phyloP scores from a whole-genome alignment of 805 yeast genomes.

The Dipodascus geniculatus region DNA sequence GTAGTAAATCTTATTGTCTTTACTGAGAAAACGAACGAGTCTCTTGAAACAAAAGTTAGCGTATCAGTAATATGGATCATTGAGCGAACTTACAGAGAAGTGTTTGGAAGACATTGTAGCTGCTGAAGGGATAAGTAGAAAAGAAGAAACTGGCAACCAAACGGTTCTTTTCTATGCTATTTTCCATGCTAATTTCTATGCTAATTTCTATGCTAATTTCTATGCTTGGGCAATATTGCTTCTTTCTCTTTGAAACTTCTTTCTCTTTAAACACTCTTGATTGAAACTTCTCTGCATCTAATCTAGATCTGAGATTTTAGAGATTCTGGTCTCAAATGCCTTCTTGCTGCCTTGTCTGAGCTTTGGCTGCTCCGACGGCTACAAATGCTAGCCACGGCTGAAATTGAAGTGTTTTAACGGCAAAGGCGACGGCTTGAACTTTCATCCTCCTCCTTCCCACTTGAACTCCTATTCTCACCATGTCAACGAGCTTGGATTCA shows the following conservation, averaged over 20 bases:
- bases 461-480: neutral
- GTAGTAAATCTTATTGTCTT: conserved; percentile 32
- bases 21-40: conserved; percentile 35
- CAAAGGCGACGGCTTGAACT: neutral
- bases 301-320: neutral
- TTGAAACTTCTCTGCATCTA: conserved; percentile 3
- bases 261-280: too few relatives aligned
- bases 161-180: neutral
- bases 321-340: too few relatives aligned
- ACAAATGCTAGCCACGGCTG: neutral
- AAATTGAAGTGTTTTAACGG: neutral
- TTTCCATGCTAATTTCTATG: too few relatives aligned
- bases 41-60: too few relatives aligned
- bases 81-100: neutral
- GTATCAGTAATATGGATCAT: too few relatives aligned
- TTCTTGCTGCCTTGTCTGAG: too few relatives aligned
- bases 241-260: too few relatives aligned
- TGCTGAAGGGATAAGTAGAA: conserved; percentile 5
- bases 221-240: too few relatives aligned
- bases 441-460: neutral
- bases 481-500: neutral
- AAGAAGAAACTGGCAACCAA: neutral
- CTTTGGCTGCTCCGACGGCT: neutral
- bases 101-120: neutral
- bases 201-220: too few relatives aligned